These are phyloP conservation scores for Paraurostyla sp. DNA, from an alignment of 73 alveolate genomes.

Conservation along the genomic window DNA sequence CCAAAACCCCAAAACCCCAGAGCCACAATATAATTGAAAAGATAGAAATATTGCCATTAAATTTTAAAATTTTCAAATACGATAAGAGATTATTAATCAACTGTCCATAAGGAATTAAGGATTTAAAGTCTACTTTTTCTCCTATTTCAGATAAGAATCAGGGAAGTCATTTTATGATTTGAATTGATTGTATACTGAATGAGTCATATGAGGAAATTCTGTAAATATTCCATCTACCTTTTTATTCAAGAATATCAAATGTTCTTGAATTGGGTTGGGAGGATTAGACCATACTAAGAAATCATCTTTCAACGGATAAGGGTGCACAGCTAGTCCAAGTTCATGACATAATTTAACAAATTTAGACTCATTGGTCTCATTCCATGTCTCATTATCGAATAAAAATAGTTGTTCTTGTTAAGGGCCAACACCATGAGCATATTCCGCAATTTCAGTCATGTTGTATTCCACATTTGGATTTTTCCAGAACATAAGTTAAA, in stretches of 20 bases:
- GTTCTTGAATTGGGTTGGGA: constrained; percentile 33
- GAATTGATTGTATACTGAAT: not conserved
- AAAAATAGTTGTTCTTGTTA: constrained; percentile 31
- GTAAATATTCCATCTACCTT: constrained; percentile 71
- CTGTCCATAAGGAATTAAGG: too few relatives aligned
- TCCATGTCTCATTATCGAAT: constrained; percentile 10
- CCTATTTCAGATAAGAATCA: not conserved
- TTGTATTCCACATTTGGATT: constrained; percentile 1
- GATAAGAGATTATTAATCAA: too few relatives aligned
- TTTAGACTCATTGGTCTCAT: not conserved
- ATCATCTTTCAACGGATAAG: constrained; percentile 66
- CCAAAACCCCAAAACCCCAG: too few relatives aligned
- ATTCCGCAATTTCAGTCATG: constrained; percentile 8
- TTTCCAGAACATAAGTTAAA: constrained; percentile 45
- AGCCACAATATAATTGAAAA: too few relatives aligned
- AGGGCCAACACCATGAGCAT: constrained; percentile 78
- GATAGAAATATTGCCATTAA: too few relatives aligned
- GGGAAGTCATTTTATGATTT: not conserved
- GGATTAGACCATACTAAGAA: constrained; percentile 1
- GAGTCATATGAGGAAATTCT: constrained; percentile 68
- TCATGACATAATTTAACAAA: constrained; percentile 15
- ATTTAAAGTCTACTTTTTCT: too few relatives aligned
- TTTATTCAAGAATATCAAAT: constrained; percentile 26
- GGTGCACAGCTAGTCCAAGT: constrained; percentile 62
- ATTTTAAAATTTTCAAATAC: too few relatives aligned